Conservation (phyloP, 1,284 basidiomycete species). For the Pascua guehoae region DNA sequence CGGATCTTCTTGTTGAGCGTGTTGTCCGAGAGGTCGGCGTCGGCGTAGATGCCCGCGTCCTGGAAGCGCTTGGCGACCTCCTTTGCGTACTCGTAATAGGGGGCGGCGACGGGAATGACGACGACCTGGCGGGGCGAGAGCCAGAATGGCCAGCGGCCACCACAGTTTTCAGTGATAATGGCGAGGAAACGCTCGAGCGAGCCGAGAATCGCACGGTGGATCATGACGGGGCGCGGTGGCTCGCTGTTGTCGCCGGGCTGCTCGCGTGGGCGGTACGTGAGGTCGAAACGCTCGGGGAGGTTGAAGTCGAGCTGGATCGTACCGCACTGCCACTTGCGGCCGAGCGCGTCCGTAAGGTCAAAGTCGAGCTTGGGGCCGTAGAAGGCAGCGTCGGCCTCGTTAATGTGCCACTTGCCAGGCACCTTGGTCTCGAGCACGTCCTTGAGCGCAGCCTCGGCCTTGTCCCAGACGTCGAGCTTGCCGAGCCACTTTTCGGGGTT, state of each 20-base stretch:
- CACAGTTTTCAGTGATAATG: constrained; percentile 96
- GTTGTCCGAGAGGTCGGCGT: constrained; percentile 87
- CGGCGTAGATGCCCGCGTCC: constrained; percentile 74
- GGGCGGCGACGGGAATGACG: constrained; percentile 84
- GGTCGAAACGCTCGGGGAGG: constrained; percentile 94
- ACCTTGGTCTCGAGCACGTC: constrained; percentile 81
- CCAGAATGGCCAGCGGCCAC: constrained; percentile 99
- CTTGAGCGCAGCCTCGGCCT: constrained; percentile 79
- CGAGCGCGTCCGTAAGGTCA: constrained; percentile 88
- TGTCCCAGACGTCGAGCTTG: constrained; percentile 81
- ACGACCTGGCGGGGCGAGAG: constrained; percentile 89
- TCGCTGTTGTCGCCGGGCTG: constrained; percentile 53
- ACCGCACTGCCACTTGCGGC: constrained; percentile 93
- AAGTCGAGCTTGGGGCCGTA: constrained; percentile 96
- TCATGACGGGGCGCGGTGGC: constrained; percentile 85
- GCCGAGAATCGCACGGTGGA: constrained; percentile 95
- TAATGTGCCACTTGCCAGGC: constrained; percentile 87
- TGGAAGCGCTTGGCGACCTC: constrained; percentile 59
- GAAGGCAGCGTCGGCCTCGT: constrained; percentile 96
- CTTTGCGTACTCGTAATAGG: constrained; percentile 83
- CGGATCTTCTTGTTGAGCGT: constrained; percentile 96
- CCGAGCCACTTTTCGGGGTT: constrained; percentile 90
- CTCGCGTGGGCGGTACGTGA: constrained; percentile 74
- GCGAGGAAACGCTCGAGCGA: constrained; percentile 94
- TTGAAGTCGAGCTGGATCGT: constrained; percentile 98